Base-by-base conservation (phyloP, 306 rosid species). In the Glycine soja region DNA sequence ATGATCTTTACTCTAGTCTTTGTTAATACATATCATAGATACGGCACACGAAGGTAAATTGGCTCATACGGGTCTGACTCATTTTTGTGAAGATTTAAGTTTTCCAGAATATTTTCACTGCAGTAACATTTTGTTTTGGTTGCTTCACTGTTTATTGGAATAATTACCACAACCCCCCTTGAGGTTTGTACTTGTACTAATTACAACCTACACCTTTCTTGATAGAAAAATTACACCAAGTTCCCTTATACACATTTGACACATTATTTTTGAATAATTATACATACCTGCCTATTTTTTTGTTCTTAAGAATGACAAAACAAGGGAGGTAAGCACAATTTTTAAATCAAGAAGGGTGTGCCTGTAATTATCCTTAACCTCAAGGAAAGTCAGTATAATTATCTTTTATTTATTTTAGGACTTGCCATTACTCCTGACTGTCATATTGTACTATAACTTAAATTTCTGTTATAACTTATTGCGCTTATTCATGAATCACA, bases 1-100 rank as follows among this genome's bases (percentile, higher is more conserved):
- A 96, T 93, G 98, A 96, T 96, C 85, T 96, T 96, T 75, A 89
- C 92, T 83, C 90, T 96, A 12, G 94, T 92, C 79, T 96, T 89
- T 70, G 97, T 96, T 73, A 85, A 72, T 48, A 88, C 97, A 8
- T 96, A 93, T 84, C 91, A 93, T 59, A 93, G 88, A 88, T 93
- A 93, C 13, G 99, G 99, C 75, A 77, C 90, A 7, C 82, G 79
- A 78, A 93, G 99, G 98, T 95, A 81, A 75, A 46, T 36, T 79
- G 19, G 11, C 61, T 63, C 32, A 7, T 5, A 34, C 62, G 86
- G 84, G 34, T 83, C 88, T 87, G 88, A 88, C 88, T 87, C 10
- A 82, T 88, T 76, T 24, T 24, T 24, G 30, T 24, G 30, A 24
- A 24, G 30, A 24, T 24, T 24, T 24, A 24, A 24, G 30, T 24